Evolutionary conservation across 2,329 filamentous ascomycete genomes (phyloP), one percentile per base, ranked within the genome.

Genomic region (Orbilia blumenaviensis): DNA sequence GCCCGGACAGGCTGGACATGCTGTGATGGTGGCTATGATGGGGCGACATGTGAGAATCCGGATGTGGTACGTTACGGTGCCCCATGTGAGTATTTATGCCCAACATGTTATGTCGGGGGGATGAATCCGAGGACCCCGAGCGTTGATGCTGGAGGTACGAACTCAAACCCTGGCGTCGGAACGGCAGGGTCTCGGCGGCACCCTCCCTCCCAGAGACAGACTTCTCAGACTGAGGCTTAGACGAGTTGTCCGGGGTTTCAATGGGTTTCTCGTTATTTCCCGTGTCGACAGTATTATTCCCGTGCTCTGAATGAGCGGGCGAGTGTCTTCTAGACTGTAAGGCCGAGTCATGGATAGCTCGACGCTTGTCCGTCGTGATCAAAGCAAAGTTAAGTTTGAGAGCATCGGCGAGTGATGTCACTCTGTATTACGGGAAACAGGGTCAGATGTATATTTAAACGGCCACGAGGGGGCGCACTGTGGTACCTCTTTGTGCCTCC

Each of bases 321-420:
- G 80, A 80, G 34, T 80, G 78, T 8, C 79, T 69, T 38, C 79
- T 78, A 44, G 79, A 80, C 66, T 78, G 79, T 44, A 79, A 67
- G 58, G 78, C 79, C 32, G 79, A 80, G 54, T 80, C 79, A 38
- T 77, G 77, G 50, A 78, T 78, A 1, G 75, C 86, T 63, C 91
- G 86, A 81, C 89, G 89, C 80, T 89, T 87, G 80, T 96, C 93
- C 5, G 93, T 96, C 1, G 92, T 96, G 66, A 99, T 93, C 81
- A 99, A 93, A 79, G 95, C 95, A 80, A 99, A 99, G 85, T 96
- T 98, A 80, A 99, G 88, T 86, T 98, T 98, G 80, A 99, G 84
- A 1, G 93, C 93, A 84, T 99, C 95, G 77, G 95, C 95, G 66
- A 99, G 86, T 27, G 94, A 97, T 12, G 95, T 99, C 41, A 98